Evolutionary conservation across 2,329 filamentous ascomycete genomes (phyloP), one percentile per base, ranked within the genome.

Genomic region (Trichophyton equinum): DNA sequence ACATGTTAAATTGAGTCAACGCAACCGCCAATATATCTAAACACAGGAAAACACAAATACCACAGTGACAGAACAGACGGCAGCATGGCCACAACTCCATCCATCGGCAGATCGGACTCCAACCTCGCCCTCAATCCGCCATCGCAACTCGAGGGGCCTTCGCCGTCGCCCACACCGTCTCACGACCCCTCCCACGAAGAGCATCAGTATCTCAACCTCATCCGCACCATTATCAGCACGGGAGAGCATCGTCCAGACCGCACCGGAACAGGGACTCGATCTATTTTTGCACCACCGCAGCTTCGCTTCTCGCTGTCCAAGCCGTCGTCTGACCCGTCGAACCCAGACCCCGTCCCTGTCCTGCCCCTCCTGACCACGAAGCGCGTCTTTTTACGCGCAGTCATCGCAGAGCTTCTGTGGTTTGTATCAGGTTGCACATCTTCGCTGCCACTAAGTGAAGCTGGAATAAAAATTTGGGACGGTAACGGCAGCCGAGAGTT

Each of bases 391-490:
- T 82, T 89, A 36, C 87, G 89, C 63, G 92, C 91, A 68, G 88
- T 99, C 57, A 80, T 97, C 64, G 88, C 86, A 65, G 94, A 99
- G 75, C 85, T 99, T 0, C 85, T 99, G 63, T 99, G 94, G 94
- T 99, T 99, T 76, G 81, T 99, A 67, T 82, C 85, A 51, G 94
- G 90, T 69, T 84, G 79, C 69, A 99, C 94, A 2, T 90, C 89
- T 0, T 91, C 89, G 1, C 76, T 84, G 3, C 79, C 90, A 0
- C 84, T 99, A 2, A 86, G 84, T 62, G 85, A 85, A 11, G 85
- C 86, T 1, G 90, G 91, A 33, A 85, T 99, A 69, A 95, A 95
- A 75, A 99, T 99, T 72, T 99, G 94, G 94, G 94, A 99, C 72
- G 92, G 91, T 68, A 99, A 99, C 72, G 94, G 92, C 49, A 91